These are phyloP conservation scores for Ceratocystis papillata DNA, from an alignment of 2,329 filamentous ascomycete species.

Conservation along the genomic window DNA sequence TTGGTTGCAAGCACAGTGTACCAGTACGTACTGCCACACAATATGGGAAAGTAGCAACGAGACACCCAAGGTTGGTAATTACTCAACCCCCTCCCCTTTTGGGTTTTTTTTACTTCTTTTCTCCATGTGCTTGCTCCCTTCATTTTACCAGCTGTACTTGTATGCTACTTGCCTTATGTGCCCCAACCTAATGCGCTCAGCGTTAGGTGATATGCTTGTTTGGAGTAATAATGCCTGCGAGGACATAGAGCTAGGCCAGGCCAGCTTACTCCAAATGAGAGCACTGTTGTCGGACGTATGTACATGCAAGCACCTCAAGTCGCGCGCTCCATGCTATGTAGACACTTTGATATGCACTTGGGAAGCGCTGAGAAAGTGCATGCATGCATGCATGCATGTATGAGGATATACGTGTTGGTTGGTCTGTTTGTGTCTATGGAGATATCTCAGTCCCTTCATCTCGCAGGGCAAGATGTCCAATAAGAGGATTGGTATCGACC, in stretches of 20 bases:
- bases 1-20: background rate
- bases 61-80: background rate
- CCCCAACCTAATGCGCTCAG: background rate
- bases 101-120: background rate
- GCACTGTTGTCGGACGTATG: background rate
- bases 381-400: background rate
- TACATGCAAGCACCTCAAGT: background rate
- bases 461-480: background rate
- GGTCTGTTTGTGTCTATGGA: background rate
- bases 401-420: background rate
- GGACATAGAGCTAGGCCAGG: background rate
- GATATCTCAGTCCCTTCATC: background rate
- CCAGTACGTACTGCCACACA: background rate
- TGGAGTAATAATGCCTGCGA: too few relatives aligned
- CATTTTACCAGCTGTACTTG: background rate
- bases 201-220: too few relatives aligned
- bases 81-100: background rate
- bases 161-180: background rate
- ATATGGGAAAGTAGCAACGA: background rate
- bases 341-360: slow-evolving; percentile 3
- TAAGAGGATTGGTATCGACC: background rate
- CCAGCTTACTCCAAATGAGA: background rate
- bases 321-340: background rate
- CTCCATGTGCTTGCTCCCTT: background rate
- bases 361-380: background rate